Base-by-base conservation (phyloP, 768 basidiomycete genomes). In the Lactarius sanguifluus region DNA sequence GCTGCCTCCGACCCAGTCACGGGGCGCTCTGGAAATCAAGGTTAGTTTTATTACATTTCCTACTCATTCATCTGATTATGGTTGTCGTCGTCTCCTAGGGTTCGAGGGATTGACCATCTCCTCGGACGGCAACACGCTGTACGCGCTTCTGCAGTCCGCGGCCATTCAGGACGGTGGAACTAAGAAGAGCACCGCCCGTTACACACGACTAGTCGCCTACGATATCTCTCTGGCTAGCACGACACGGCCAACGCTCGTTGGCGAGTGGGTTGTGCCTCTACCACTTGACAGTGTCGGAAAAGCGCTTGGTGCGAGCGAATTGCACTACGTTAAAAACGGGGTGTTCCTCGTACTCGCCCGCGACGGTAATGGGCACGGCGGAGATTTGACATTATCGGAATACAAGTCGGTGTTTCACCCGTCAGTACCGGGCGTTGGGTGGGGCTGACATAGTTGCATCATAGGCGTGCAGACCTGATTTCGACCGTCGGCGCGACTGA, bases 71-170 rank as follows among this genome's bases (percentile, higher is more conserved):
- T 36, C 52, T 50, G 59, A 52, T n/a, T n/a, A n/a, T 41, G 40
- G 32, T 36, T n/a, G n/a, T n/a, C n/a, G 23, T 55, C 50, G 30
- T 3, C 58, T 1, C 25, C 7, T 57, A 85, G 86, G 86, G 3
- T 84, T 89, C 45, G 86, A 89, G 71, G 83, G 85, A 28, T 76
- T 89, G 15, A 86, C 87, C 0, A 62, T 82, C 3, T 83, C 83
- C 64, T 70, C 81, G 0, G 70, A 76, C 7, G 83, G 83, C 1
- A 74, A 76, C 5, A 82, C 78, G 2, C 78, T 89, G 2, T 89
- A 86, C 71, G 86, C 81, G 0, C 80, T 89, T 70, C 79, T 89
- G 1, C 88, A 90, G 70, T 80, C 82, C 6, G 88, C 86, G 0
- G 80, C 83, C 1, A 81, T 86, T 4, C 88, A 89, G 69, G 88